Evolutionary conservation across 306 rosid species (phyloP).

Genomic region (Cicer yamashitae): DNA sequence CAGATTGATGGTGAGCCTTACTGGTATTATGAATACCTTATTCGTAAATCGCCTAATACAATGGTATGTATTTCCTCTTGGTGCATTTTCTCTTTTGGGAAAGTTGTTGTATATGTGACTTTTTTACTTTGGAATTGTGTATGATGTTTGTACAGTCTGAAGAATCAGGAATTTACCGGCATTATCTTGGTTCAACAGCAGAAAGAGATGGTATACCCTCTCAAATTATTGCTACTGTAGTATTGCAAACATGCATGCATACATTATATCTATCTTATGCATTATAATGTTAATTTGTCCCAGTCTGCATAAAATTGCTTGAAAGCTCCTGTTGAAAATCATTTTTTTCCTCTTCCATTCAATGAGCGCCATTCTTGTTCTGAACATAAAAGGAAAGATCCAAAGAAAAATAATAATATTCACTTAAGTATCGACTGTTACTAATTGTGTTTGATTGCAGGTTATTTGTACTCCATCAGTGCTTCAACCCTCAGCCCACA

Average conservation of each 20-base stretch:
- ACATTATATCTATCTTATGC: conserved; percentile 9
- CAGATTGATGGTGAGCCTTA: conserved; percentile 91
- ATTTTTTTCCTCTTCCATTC: conserved; percentile 39
- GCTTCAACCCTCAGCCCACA: conserved; percentile 86
- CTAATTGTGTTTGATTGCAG: conserved; percentile 53
- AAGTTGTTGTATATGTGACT: conserved; percentile 21
- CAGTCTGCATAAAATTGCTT: conserved; percentile 23
- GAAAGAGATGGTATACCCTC: conserved; percentile 85
- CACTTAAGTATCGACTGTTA: conserved; percentile 13
- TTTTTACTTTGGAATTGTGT: conserved; percentile 42
- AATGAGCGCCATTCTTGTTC: conserved; percentile 1
- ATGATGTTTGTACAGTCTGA: conserved; percentile 60
- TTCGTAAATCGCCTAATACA: conserved; percentile 89
- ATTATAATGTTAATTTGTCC: conserved; percentile 30
- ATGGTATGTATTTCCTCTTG: conserved; percentile 51
- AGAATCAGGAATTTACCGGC: conserved; percentile 68
- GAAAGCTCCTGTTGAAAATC: conserved; percentile 34
- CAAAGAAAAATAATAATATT: not conserved
- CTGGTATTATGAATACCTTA: conserved; percentile 91
- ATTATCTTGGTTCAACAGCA: conserved; percentile 81
- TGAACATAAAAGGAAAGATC: no score
- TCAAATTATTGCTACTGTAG: conserved; percentile 13
- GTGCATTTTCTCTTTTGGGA: conserved; percentile 12
- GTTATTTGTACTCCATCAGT: conserved; percentile 80
- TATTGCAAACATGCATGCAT: conserved; percentile 14